Percentiles rank a stretch among this genome's conserved stretches.
Conservation (phyloP, 148 eudicot genomes). For the Nepenthes mirabilis region DNA sequence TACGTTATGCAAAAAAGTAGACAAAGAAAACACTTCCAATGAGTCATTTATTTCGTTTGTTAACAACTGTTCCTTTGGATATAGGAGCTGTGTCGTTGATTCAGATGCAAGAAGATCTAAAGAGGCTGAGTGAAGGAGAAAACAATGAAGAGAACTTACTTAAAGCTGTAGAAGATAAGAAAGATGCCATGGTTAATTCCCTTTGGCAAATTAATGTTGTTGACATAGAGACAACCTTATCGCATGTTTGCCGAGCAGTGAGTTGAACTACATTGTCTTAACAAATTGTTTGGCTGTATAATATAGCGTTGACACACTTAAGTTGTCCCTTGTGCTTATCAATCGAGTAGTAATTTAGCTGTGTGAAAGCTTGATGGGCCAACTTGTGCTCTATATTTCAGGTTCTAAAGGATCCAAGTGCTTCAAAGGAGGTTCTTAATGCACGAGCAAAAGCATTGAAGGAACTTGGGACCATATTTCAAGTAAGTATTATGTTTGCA, state of each 20-base stretch:
- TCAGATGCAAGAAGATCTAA: constrained; percentile 64
- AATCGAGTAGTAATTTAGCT: background rate
- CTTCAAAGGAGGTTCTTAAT: constrained; percentile 55
- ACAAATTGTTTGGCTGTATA: background rate
- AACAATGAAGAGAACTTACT: constrained; percentile 45
- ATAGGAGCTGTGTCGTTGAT: constrained; percentile 72
- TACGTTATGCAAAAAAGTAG: background rate
- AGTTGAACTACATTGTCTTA: constrained; percentile 7
- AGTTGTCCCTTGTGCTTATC: too few species aligned
- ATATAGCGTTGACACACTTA: too few species aligned
- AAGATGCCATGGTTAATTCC: constrained; percentile 69
- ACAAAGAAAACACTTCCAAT: background rate
- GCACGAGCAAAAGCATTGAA: constrained; percentile 67
- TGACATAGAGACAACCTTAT: constrained; percentile 76
- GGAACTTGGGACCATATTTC: constrained; percentile 81
- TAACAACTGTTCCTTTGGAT: background rate
- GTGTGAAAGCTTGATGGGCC: background rate
- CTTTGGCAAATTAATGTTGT: constrained; percentile 94
- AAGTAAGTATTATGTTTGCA: constrained; percentile 30
- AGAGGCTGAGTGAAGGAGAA: constrained; percentile 53
- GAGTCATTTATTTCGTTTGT: background rate
- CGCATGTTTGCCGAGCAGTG: constrained; percentile 82
- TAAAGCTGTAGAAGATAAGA: constrained; percentile 73
- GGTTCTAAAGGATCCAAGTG: constrained; percentile 70
- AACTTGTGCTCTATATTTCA: constrained; percentile 5